A percentile compares a stretch with the other conserved stretches of the same genome.
Evolutionary conservation across 805 yeast species (phyloP).

Genomic region (Wickerhamia fluorescens): DNA sequence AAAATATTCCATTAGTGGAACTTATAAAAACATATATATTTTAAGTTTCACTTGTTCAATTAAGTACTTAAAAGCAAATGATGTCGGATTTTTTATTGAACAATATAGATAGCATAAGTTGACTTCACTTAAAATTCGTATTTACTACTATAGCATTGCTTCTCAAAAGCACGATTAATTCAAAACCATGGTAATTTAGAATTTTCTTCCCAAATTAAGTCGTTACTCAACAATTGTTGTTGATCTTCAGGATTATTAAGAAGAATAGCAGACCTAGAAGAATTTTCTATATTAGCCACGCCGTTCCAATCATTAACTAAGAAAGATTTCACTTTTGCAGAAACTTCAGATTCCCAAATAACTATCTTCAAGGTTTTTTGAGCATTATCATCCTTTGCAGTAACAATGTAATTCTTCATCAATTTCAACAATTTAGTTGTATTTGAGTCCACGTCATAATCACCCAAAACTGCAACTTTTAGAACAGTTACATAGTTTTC

Average conservation of each 20-base stretch:
- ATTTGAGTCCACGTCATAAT: conserved; percentile 10
- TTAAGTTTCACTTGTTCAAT: no score
- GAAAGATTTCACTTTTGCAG: conserved; percentile 8
- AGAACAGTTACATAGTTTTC: conserved; percentile 21
- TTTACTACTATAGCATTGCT: no score
- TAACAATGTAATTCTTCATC: conserved; percentile 10
- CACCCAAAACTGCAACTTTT: conserved; percentile 18
- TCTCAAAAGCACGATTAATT: no score
- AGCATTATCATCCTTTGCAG: conserved; percentile 8
- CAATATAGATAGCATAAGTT: no score
- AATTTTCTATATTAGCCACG: conserved; percentile 22
- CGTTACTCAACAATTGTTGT: conserved; percentile 14
- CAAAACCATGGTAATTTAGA: conserved; percentile 38
- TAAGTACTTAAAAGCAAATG: no score
- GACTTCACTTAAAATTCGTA: no score
- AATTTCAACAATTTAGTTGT: conserved; percentile 10
- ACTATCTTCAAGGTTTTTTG: conserved; percentile 13
- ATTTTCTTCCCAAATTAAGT: conserved; percentile 35
- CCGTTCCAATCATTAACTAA: conserved; percentile 11
- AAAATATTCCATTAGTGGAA: no score
- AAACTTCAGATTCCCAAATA: conserved; percentile 30
- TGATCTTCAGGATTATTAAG: conserved; percentile 21
- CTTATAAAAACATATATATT: no score
- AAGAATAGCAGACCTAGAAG: conserved; percentile 30
- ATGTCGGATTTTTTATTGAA: no score